Percentiles rank a stretch among this genome's conserved stretches.
phyloP scores from a whole-genome alignment of 352 stramenopile genomes.

The Sclerospora graminicola region DNA sequence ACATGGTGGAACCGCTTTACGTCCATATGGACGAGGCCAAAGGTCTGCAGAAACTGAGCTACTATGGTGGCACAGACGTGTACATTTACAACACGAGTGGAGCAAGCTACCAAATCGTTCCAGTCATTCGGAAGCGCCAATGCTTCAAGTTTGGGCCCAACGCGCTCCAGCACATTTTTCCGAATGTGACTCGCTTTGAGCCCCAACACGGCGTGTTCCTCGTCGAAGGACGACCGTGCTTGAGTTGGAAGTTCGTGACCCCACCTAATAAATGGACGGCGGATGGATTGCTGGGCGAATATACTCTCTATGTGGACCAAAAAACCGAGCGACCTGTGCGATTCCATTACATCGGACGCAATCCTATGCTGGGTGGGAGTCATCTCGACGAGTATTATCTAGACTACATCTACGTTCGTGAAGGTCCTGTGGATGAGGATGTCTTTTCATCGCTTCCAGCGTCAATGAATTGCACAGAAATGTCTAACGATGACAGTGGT shows the following conservation, averaged over 20 bases:
- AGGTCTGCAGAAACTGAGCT: slow-evolving; percentile 78
- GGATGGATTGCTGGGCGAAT: slow-evolving; percentile 69
- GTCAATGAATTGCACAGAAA: slow-evolving; percentile 77
- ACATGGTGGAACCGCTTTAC: slow-evolving; percentile 82
- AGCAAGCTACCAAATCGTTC: slow-evolving; percentile 76
- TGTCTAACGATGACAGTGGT: slow-evolving; percentile 33
- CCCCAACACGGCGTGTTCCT: slow-evolving; percentile 72
- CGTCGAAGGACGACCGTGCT: slow-evolving; percentile 59
- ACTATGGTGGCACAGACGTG: slow-evolving; percentile 81
- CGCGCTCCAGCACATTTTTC: slow-evolving; percentile 78
- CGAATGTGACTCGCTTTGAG: slow-evolving; percentile 76
- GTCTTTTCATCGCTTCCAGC: slow-evolving; percentile 61
- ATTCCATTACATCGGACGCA: slow-evolving; percentile 83
- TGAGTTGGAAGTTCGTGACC: slow-evolving; percentile 77
- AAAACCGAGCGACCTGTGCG: slow-evolving; percentile 61
- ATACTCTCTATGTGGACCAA: slow-evolving; percentile 82
- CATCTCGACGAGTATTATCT: slow-evolving; percentile 88
- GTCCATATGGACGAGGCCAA: slow-evolving; percentile 67
- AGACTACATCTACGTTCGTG: slow-evolving; percentile 83
- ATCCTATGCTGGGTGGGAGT: slow-evolving; percentile 73
- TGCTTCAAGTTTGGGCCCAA: slow-evolving; percentile 49
- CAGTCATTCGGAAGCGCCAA: slow-evolving; percentile 62
- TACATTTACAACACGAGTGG: slow-evolving; percentile 81
- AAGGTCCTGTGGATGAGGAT: slow-evolving; percentile 45
- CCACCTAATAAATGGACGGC: slow-evolving; percentile 35